Percentiles rank a stretch among this genome's conserved stretches.
Evolutionary conservation across 805 yeast species (phyloP).

Genomic region (Schwanniomyces pseudopolymorphus): DNA sequence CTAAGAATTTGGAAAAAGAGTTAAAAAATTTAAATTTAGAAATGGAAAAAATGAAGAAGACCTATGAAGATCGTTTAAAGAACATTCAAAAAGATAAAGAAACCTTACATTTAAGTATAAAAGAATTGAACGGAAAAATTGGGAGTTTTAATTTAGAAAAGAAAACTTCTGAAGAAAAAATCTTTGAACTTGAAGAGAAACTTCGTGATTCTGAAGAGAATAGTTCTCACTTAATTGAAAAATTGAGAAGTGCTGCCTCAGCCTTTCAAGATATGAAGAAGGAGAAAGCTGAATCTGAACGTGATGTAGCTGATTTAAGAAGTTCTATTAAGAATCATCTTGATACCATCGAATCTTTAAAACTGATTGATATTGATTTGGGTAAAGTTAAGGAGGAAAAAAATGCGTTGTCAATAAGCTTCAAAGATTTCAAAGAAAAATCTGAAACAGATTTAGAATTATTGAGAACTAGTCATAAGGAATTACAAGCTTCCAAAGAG

Average conservation of each 20-base stretch:
- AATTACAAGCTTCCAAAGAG: conserved; percentile 9
- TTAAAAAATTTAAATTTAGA: conserved; percentile 25
- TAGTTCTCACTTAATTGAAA: conserved; percentile 40
- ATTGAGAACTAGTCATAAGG: conserved; percentile 12
- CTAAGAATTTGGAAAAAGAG: conserved; percentile 45
- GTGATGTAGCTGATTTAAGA: conserved; percentile 15
- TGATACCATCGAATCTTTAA: conserved; percentile 10
- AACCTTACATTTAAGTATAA: conserved; percentile 22
- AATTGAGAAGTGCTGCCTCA: conserved; percentile 38
- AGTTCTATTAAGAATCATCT: conserved; percentile 14
- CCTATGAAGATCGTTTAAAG: conserved; percentile 18
- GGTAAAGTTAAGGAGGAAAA: neutral
- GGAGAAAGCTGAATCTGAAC: conserved; percentile 15
- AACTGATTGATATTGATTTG: conserved; percentile 6
- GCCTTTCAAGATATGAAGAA: conserved; percentile 31
- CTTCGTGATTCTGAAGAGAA: conserved; percentile 27
- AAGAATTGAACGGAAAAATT: conserved; percentile 18
- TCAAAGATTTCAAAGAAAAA: conserved; percentile 3
- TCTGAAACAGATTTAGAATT: conserved; percentile 1
- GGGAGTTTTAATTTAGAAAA: conserved; percentile 20
- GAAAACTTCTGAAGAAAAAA: conserved; percentile 16
- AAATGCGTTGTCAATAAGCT: neutral
- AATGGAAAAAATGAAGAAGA: conserved; percentile 30
- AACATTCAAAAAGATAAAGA: conserved; percentile 21
- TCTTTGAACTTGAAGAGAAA: conserved; percentile 20